phyloP scores from a whole-genome alignment of 495 filamentous ascomycete genomes.

The Tuber brumale region DNA sequence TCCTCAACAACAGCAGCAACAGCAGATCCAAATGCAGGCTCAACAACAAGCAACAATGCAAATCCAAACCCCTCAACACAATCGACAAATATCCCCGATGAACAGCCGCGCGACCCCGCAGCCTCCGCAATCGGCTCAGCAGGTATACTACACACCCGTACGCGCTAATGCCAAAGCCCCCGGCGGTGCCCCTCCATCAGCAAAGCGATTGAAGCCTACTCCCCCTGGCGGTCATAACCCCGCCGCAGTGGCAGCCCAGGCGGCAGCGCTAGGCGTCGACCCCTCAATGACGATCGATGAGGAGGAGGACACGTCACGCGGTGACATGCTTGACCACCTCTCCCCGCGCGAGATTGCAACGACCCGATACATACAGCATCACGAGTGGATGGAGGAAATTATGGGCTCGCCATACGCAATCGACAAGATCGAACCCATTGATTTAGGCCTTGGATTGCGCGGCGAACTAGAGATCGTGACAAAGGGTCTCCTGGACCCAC shows the following conservation, averaged over 20 bases:
- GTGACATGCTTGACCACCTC: slow-evolving; percentile 80
- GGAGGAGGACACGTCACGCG: slow-evolving; percentile 75
- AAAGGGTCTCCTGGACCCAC: slow-evolving; percentile 60
- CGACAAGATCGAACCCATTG: slow-evolving; percentile 73
- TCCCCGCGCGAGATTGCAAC: slow-evolving; percentile 81
- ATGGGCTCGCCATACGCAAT: slow-evolving; percentile 78
- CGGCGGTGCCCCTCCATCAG: slow-evolving; percentile 26
- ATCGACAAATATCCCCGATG: slow-evolving; percentile 33
- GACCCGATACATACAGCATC: slow-evolving; percentile 82
- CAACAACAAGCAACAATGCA: slow-evolving; percentile 20
- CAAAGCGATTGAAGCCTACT: slow-evolving; percentile 33
- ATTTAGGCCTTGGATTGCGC: slow-evolving; percentile 77
- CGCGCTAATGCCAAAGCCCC: slow-evolving; percentile 16
- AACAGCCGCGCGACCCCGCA: slow-evolving; percentile 30
- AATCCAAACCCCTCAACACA: slow-evolving; percentile 29
- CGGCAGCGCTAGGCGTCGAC: slow-evolving; percentile 27
- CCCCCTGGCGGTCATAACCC: slow-evolving; percentile 15
- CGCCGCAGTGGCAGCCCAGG: slow-evolving; percentile 20
- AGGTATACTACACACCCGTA: slow-evolving; percentile 32
- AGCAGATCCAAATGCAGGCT: slow-evolving; percentile 35
- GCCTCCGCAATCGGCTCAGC: slow-evolving; percentile 15
- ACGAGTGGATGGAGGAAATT: slow-evolving; percentile 99
- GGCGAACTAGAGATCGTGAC: slow-evolving; percentile 79
- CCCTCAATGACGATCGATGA: slow-evolving; percentile 65
- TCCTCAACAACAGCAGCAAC: slow-evolving; percentile 26